Conservation (phyloP, 164 flowering plant species). For the Aristolochia californica region DNA sequence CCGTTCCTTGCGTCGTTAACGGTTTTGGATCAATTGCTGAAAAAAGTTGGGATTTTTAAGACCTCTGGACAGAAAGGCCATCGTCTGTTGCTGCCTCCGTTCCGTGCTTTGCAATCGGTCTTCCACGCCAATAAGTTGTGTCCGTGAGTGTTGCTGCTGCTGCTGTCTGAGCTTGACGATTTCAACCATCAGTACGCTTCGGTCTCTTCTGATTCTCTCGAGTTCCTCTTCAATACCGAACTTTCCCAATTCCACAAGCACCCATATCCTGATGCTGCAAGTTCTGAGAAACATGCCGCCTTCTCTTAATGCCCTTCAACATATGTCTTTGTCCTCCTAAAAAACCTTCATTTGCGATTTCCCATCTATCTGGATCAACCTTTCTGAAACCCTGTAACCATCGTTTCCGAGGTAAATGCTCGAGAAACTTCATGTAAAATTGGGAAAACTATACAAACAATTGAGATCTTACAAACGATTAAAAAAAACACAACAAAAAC, state of each 20-base stretch:
- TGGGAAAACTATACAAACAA: background rate
- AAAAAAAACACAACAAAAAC: too few relatives aligned
- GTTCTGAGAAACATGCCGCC: slow-evolving; percentile 19
- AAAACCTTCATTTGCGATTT: slow-evolving; percentile 60
- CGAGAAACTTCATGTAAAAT: background rate
- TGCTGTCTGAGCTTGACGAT: slow-evolving; percentile 40
- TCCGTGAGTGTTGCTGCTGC: slow-evolving; percentile 33
- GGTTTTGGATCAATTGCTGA: slow-evolving; percentile 23
- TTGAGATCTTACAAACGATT: too few relatives aligned
- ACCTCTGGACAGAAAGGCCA: slow-evolving; percentile 35
- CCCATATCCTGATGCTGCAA: slow-evolving; percentile 18
- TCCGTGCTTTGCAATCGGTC: slow-evolving; percentile 34
- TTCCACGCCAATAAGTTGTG: slow-evolving; percentile 23
- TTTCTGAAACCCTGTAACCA: slow-evolving; percentile 53
- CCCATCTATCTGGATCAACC: slow-evolving; percentile 63
- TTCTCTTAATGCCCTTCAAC: slow-evolving; percentile 53
- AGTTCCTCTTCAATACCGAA: slow-evolving; percentile 30
- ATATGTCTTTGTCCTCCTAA: slow-evolving; percentile 60
- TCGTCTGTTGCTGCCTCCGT: slow-evolving; percentile 38
- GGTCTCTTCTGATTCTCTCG: slow-evolving; percentile 40
- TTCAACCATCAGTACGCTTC: slow-evolving; percentile 29
- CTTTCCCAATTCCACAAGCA: slow-evolving; percentile 14
- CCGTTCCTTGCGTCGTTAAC: slow-evolving; percentile 20
- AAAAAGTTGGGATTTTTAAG: slow-evolving; percentile 30
- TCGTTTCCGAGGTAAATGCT: background rate